Percentiles rank a stretch among this genome's conserved stretches.
Evolutionary conservation across 2,329 filamentous ascomycete genomes (phyloP).

Genomic region (Neodidymelliopsis sp.): DNA sequence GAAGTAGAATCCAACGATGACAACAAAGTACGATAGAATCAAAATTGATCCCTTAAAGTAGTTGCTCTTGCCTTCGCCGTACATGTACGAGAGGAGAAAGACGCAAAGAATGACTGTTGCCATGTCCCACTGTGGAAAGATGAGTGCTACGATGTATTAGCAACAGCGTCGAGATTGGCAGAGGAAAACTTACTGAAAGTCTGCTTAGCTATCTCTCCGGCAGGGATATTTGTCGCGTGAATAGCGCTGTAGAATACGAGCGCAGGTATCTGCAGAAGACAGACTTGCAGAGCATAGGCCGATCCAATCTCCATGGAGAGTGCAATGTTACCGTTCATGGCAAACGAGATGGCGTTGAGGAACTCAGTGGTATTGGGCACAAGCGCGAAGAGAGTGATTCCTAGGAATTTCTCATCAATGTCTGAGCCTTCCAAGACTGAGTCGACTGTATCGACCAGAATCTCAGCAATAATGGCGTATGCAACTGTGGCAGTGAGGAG

Average conservation of each 20-base stretch:
- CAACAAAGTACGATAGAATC: constrained; percentile 89
- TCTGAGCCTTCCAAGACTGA: constrained; percentile 90
- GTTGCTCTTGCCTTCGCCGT: constrained; percentile 98
- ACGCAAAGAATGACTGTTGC: constrained; percentile 95
- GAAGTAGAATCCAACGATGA: constrained; percentile 90
- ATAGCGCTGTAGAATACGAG: constrained; percentile 90
- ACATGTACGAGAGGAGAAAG: constrained; percentile 96
- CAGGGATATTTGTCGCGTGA: constrained; percentile 66
- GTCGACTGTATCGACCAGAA: constrained; percentile 95
- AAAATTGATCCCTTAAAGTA: constrained; percentile 99
- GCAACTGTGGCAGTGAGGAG: constrained; percentile 86
- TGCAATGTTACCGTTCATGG: constrained; percentile 99
- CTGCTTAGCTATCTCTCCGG: constrained; percentile 63
- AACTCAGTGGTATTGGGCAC: constrained; percentile 99
- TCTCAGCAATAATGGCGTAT: constrained; percentile 97
- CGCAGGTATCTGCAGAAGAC: constrained; percentile 90
- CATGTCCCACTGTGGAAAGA: constrained; percentile 99
- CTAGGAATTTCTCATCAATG: constrained; percentile 96
- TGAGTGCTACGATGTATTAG: constrained; percentile 64
- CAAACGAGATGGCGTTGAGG: constrained; percentile 97
- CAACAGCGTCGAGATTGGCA: neutral
- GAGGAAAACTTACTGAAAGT: constrained; percentile 66
- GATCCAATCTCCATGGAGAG: constrained; percentile 99
- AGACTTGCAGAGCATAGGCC: constrained; percentile 95
- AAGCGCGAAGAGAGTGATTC: constrained; percentile 93